phyloP scores from a whole-genome alignment of 2,329 filamentous ascomycete species.

The Fonsecaea erecta region DNA sequence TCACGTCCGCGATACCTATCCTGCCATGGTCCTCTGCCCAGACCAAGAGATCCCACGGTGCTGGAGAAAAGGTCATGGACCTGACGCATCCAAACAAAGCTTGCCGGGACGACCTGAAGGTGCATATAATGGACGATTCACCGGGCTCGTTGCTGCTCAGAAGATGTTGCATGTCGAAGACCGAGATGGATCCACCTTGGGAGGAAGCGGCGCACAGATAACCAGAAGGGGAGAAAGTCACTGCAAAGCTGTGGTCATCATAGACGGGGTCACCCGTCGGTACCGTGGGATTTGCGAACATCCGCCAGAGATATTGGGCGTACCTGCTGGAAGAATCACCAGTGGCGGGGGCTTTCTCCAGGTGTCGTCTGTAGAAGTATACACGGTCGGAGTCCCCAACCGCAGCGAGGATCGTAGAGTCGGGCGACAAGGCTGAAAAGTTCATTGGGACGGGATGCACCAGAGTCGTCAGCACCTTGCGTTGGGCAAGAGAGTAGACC shows the following conservation, averaged over 20 bases:
- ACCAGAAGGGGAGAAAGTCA: conserved; percentile 56
- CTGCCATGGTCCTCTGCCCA: conserved; percentile 84
- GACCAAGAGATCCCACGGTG: conserved; percentile 85
- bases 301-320: conserved; percentile 49
- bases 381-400: conserved; percentile 86
- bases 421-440: conserved; percentile 88
- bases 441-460: conserved; percentile 86
- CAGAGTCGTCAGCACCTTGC: conserved; percentile 70
- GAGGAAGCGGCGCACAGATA: conserved; percentile 57
- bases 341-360: conserved; percentile 37
- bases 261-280: conserved; percentile 48
- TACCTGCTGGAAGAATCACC: conserved; percentile 40
- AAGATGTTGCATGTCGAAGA: conserved; percentile 48
- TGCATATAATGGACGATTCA: conserved; percentile 64
- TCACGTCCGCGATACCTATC: conserved; percentile 54
- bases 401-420: conserved; percentile 77
- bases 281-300: conserved; percentile 46
- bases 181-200: conserved; percentile 53
- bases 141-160: conserved; percentile 28
- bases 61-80: conserved; percentile 89
- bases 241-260: conserved; percentile 54
- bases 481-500: conserved; percentile 75
- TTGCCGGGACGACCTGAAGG: conserved; percentile 78
- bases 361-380: conserved; percentile 72
- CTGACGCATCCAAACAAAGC: conserved; percentile 78